phyloP scores from a whole-genome alignment of 2,329 filamentous ascomycete species.

The Cordyceps tenuipes region DNA sequence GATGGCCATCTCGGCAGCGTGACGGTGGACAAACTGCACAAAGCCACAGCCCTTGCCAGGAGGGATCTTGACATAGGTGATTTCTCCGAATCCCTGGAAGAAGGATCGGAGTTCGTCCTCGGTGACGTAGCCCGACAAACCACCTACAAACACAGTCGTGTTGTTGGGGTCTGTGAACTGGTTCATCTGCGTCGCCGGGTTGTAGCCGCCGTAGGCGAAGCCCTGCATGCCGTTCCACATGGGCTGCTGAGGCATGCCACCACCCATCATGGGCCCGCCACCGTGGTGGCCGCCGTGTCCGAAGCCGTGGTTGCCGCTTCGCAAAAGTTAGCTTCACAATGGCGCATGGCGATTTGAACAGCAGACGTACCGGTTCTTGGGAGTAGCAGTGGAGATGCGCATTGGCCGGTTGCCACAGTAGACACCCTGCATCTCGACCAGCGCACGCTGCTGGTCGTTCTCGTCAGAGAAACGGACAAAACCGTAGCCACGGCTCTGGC shows the following conservation, averaged over 20 bases:
- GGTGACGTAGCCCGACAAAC: slow-evolving; percentile 93
- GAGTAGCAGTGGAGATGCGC: slow-evolving; percentile 95
- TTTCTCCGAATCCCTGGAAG: slow-evolving; percentile 99
- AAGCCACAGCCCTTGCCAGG: slow-evolving; percentile 98
- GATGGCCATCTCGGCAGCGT: slow-evolving; percentile 99
- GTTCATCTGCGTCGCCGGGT: slow-evolving; percentile 66
- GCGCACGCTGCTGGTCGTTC: slow-evolving; percentile 87
- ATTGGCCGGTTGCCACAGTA: slow-evolving; percentile 98
- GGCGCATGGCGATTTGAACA: neutral
- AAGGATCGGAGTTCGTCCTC: slow-evolving; percentile 99
- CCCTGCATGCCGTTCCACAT: slow-evolving; percentile 31
- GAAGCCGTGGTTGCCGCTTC: slow-evolving; percentile 32
- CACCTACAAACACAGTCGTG: slow-evolving; percentile 96
- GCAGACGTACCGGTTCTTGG: slow-evolving; percentile 67
- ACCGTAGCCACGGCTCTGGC: slow-evolving; percentile 94
- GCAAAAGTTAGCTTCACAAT: slow-evolving; percentile 13
- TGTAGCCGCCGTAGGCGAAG: slow-evolving; percentile 37
- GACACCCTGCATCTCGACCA: slow-evolving; percentile 97
- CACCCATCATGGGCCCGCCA: slow-evolving; percentile 36
- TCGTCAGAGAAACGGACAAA: slow-evolving; percentile 97
- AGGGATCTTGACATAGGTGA: slow-evolving; percentile 99
- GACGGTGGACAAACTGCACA: slow-evolving; percentile 97
- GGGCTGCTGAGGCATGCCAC: slow-evolving; percentile 38
- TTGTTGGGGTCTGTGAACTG: slow-evolving; percentile 99
- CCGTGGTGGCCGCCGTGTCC: slow-evolving; percentile 35